Conservation (phyloP, 257 asterid genomes). For the Solanum dulcamara region DNA sequence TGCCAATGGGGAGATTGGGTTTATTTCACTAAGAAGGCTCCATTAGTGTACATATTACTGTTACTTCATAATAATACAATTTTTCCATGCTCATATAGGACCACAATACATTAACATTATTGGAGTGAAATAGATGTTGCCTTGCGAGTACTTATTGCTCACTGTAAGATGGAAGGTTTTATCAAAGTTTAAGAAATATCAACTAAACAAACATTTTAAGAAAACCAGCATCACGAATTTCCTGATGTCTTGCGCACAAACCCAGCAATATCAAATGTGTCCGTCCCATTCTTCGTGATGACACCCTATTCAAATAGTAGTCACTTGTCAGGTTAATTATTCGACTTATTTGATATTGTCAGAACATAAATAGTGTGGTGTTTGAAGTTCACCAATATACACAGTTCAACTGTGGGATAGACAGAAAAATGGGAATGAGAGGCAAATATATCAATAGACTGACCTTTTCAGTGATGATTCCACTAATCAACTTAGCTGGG, state of each 20-base stretch:
- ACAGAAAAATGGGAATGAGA: conserved; percentile 4
- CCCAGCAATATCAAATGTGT: conserved; percentile 49
- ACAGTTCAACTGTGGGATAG: neutral
- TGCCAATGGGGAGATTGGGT: neutral
- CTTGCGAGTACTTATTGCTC: neutral
- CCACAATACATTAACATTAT: neutral
- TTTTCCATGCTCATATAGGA: neutral
- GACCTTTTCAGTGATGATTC: conserved; percentile 85
- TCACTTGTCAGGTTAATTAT: neutral
- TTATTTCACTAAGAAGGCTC: neutral
- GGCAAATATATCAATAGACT: conserved; percentile 2
- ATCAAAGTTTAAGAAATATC: neutral
- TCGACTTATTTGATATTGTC: neutral
- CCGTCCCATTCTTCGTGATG: conserved; percentile 49
- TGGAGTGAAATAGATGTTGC: neutral
- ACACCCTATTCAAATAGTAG: conserved; percentile 46
- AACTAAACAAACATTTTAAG: neutral
- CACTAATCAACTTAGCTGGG: conserved; percentile 67
- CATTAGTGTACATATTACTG: neutral
- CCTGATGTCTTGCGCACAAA: conserved; percentile 17
- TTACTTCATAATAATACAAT: neutral
- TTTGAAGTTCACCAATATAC: neutral
- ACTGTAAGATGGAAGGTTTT: neutral
- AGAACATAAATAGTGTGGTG: neutral
- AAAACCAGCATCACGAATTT: neutral